These are phyloP conservation scores for Naegleria fowleri DNA, from an alignment of 208 protist genomes.

Conservation along the genomic window DNA sequence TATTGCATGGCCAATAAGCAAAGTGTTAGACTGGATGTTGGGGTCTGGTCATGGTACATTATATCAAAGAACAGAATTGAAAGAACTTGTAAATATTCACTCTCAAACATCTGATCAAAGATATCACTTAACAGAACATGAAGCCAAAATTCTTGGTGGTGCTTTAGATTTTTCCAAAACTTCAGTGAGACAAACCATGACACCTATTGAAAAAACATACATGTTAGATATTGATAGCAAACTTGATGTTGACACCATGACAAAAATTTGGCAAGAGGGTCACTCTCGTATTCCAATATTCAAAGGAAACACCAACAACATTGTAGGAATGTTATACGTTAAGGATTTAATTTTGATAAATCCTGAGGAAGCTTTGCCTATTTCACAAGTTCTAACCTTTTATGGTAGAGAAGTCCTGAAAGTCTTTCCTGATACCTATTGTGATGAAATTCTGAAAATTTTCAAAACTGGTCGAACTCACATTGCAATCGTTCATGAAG, in stretches of 20 bases:
- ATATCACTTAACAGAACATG: neutral
- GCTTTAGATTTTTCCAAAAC: neutral
- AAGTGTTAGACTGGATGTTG: slow-evolving; percentile 64
- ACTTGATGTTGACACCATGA: slow-evolving; percentile 81
- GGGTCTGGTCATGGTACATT: slow-evolving; percentile 54
- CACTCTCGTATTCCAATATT: slow-evolving; percentile 88
- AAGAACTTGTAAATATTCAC: slow-evolving; percentile 59
- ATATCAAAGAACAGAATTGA: slow-evolving; percentile 62
- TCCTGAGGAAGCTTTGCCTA: slow-evolving; percentile 80
- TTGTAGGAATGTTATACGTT: slow-evolving; percentile 77
- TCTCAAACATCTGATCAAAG: neutral
- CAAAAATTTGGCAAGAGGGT: slow-evolving; percentile 77
- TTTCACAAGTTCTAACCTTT: slow-evolving; percentile 81
- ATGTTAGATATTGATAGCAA: slow-evolving; percentile 75
- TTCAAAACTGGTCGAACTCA: slow-evolving; percentile 85
- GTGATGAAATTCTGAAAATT: slow-evolving; percentile 86
- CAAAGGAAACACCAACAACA: slow-evolving; percentile 74
- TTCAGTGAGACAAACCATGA: slow-evolving; percentile 75
- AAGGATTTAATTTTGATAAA: slow-evolving; percentile 89
- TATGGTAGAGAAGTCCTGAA: slow-evolving; percentile 78
- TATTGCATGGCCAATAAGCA: slow-evolving; percentile 66
- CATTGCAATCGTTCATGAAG: slow-evolving; percentile 82
- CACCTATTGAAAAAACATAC: slow-evolving; percentile 78
- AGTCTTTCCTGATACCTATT: slow-evolving; percentile 70
- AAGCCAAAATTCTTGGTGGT: slow-evolving; percentile 32